Conservation (phyloP, 495 filamentous ascomycete genomes). For the Coniosporium apollinis region DNA sequence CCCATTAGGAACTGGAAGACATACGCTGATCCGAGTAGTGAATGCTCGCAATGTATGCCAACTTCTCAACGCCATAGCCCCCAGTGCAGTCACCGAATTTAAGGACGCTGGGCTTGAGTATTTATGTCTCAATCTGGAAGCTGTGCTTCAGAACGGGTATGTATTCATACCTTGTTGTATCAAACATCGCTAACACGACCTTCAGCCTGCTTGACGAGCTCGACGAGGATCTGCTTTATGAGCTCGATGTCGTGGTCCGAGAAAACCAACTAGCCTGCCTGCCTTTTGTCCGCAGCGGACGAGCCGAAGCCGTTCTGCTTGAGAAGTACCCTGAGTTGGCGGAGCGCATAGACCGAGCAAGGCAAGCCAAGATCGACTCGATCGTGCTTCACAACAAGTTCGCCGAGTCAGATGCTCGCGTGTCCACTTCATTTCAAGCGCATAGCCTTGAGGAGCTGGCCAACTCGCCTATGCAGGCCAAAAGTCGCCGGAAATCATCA, state of each 20-base stretch:
- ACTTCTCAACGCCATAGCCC: conserved; percentile 66
- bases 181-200: conserved; percentile 9
- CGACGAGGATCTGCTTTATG: conserved; percentile 62
- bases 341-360: conserved; percentile 35
- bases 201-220: conserved; percentile 58
- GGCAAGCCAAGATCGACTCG: conserved; percentile 38
- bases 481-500: conserved; percentile 30
- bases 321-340: conserved; percentile 52
- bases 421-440: conserved; percentile 30
- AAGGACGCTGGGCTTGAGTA: conserved; percentile 83
- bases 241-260: conserved; percentile 62
- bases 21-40: too few species aligned
- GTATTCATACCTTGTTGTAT: conserved; percentile 6
- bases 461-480: conserved; percentile 38
- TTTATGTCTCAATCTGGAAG: conserved; percentile 76
- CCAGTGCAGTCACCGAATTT: conserved; percentile 67
- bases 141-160: conserved; percentile 73
- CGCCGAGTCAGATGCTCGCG: conserved; percentile 41
- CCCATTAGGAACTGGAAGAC: too few species aligned
- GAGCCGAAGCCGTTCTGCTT: conserved; percentile 49
- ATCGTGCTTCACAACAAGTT: conserved; percentile 39
- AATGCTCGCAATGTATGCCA: conserved; percentile 73
- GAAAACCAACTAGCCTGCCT: conserved; percentile 63
- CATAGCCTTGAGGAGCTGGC: conserved; percentile 40
- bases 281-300: conserved; percentile 58